Evolutionary conservation across 2,329 filamentous ascomycete genomes (phyloP).

Genomic region (Shiraia sp.): DNA sequence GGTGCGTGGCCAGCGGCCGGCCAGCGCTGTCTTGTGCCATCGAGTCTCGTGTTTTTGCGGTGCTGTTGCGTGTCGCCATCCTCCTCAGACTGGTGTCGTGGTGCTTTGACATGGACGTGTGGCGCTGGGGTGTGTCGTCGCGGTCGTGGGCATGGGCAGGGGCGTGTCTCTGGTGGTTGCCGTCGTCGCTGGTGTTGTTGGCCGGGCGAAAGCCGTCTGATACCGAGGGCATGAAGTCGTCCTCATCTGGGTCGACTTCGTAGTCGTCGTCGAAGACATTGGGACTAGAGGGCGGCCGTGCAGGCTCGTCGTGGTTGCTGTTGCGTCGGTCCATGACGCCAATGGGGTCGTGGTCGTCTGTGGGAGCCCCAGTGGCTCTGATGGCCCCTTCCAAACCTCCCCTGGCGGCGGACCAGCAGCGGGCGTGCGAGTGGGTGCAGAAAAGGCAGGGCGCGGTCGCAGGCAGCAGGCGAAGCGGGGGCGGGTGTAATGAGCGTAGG

Average conservation of each 20-base stretch:
- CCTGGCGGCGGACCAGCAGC: conserved; percentile 13
- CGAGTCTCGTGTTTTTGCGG: conserved; percentile 35
- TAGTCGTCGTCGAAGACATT: conserved; percentile 56
- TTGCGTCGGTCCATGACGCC: conserved; percentile 46
- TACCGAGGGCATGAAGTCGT: conserved; percentile 49
- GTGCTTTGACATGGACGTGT: conserved; percentile 24
- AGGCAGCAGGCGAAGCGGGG: conserved; percentile 11
- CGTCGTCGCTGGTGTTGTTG: conserved; percentile 21
- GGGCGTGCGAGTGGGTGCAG: conserved; percentile 9
- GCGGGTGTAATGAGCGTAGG: conserved; percentile 23
- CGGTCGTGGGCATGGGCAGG: conserved; percentile 26
- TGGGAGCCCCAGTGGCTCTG: conserved; percentile 33
- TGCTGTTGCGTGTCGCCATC: conserved; percentile 44
- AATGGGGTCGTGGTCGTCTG: conserved; percentile 20
- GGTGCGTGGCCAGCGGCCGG: conserved; percentile 20
- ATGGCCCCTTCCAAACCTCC: conserved; percentile 26
- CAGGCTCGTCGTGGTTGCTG: conserved; percentile 34
- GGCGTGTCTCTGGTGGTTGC: conserved; percentile 24
- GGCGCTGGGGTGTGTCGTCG: conserved; percentile 26
- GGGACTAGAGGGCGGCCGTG: conserved; percentile 35
- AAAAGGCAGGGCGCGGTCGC: conserved; percentile 15
- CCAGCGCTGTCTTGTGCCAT: conserved; percentile 21
- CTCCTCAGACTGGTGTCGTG: conserved; percentile 31
- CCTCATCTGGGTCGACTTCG: conserved; percentile 46
- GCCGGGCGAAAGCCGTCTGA: conserved; percentile 53